A percentile compares a stretch with the other conserved stretches of the same genome.
Evolutionary conservation across 345 rosid genomes (phyloP).

Genomic region (Pseudoturritis turrita): DNA sequence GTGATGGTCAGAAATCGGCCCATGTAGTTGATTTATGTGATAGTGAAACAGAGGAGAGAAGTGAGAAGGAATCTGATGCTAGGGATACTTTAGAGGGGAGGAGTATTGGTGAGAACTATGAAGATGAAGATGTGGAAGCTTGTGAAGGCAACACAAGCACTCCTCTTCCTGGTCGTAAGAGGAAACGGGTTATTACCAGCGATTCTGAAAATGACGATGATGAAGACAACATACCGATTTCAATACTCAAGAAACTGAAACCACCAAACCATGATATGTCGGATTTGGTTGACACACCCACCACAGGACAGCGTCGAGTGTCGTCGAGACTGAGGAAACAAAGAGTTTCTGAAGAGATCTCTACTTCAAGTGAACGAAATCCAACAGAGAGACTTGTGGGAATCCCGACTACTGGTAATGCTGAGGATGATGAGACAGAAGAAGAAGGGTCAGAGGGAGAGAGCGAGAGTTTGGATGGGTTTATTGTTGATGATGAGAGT

Average conservation of each 20-base stretch:
- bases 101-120: slow-evolving; percentile 16
- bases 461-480: slow-evolving; percentile 45
- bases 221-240: slow-evolving; percentile 46
- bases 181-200: slow-evolving; percentile 57
- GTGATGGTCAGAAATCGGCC: slow-evolving; percentile 23
- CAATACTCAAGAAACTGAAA: slow-evolving; percentile 36
- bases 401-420: slow-evolving; percentile 33
- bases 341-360: not conserved
- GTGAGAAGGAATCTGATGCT: slow-evolving; percentile 15
- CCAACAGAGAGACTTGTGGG: slow-evolving; percentile 20
- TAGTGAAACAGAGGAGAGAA: slow-evolving; percentile 53
- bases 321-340: slow-evolving; percentile 37
- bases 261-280: slow-evolving; percentile 14
- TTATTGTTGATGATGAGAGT: slow-evolving; percentile 46
- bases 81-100: slow-evolving; percentile 12
- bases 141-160: slow-evolving; percentile 19
- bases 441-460: slow-evolving; percentile 42
- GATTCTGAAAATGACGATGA: slow-evolving; percentile 57
- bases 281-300: not conserved
- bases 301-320: slow-evolving; percentile 23
- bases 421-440: slow-evolving; percentile 39
- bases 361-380: slow-evolving; percentile 18
- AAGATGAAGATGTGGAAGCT: slow-evolving; percentile 35
- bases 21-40: slow-evolving; percentile 43
- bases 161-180: slow-evolving; percentile 34